A percentile compares a stretch with the other conserved stretches of the same genome.
Conservation (phyloP, 768 basidiomycete genomes). For the Phylloporus sp. region DNA sequence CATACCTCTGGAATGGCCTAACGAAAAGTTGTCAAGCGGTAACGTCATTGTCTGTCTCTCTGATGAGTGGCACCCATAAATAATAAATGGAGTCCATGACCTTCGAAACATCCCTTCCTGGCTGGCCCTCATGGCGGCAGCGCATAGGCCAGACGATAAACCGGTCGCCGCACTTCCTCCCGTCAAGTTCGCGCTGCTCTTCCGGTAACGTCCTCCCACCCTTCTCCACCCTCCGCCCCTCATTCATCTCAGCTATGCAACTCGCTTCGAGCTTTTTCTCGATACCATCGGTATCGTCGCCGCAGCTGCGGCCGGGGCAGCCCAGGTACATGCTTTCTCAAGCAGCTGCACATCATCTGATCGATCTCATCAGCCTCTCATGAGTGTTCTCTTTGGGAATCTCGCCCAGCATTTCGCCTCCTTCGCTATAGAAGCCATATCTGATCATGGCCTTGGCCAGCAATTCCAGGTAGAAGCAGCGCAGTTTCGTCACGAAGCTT, state of each 20-base stretch:
- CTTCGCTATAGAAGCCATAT: conserved; percentile 32
- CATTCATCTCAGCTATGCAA: conserved; percentile 56
- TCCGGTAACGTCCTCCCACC: conserved; percentile 35
- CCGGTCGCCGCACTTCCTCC: conserved; percentile 20
- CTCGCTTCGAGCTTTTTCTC: conserved; percentile 57
- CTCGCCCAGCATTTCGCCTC: conserved; percentile 69
- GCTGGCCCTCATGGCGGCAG: too few species aligned
- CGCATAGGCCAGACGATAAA: background rate
- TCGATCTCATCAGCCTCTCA: conserved; percentile 48
- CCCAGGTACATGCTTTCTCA: conserved; percentile 49
- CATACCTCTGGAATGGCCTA: too few species aligned
- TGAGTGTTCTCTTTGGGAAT: conserved; percentile 82
- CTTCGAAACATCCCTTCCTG: too few species aligned
- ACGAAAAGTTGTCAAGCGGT: too few species aligned
- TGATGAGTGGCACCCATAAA: too few species aligned
- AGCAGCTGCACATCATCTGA: background rate
- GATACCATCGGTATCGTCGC: conserved; percentile 68
- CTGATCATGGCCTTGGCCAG: conserved; percentile 23
- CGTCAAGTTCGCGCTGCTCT: conserved; percentile 40
- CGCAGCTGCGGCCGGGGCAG: conserved; percentile 74
- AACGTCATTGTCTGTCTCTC: too few species aligned
- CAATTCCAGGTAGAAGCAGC: conserved; percentile 33
- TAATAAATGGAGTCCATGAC: too few species aligned
- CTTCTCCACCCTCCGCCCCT: background rate
- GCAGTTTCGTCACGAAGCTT: conserved; percentile 48